Percentiles rank a stretch among this genome's conserved stretches.
phyloP scores from a whole-genome alignment of 2,329 filamentous ascomycete species.

The Aureobasidium sp. region DNA sequence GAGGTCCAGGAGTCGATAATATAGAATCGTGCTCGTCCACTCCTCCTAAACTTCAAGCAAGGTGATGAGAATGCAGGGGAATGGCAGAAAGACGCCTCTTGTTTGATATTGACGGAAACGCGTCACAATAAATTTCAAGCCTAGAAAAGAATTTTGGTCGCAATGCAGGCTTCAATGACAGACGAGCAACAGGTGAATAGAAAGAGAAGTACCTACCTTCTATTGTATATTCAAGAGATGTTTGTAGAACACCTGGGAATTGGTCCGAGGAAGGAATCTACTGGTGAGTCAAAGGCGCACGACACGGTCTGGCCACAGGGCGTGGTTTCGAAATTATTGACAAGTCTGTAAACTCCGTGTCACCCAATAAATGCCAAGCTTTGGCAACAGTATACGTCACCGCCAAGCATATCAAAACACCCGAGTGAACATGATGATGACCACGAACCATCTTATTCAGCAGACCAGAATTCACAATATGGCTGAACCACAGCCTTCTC shows the following conservation, averaged over 20 bases:
- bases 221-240: too few species aligned
- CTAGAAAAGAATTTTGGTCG: slow-evolving; percentile 7
- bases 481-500: slow-evolving; percentile 68
- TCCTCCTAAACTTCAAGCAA: not conserved
- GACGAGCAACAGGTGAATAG: not conserved
- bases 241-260: not conserved
- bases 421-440: not conserved
- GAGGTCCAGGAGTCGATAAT: not conserved
- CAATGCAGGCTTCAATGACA: not conserved
- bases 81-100: not conserved
- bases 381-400: not conserved
- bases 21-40: not conserved
- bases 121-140: slow-evolving; percentile 13
- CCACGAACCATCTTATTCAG: not conserved
- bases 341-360: not conserved
- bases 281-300: slow-evolving; percentile 10
- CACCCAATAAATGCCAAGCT: not conserved
- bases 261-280: not conserved
- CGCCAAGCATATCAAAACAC: slow-evolving; percentile 3
- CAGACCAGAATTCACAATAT: slow-evolving; percentile 42
- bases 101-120: slow-evolving; percentile 15
- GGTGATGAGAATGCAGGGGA: not conserved
- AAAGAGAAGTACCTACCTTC: not conserved
- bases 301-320: not conserved
- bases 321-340: slow-evolving; percentile 19